Evolutionary conservation across 495 filamentous ascomycete genomes (phyloP).

Genomic region (Talaromyces adpressus): DNA sequence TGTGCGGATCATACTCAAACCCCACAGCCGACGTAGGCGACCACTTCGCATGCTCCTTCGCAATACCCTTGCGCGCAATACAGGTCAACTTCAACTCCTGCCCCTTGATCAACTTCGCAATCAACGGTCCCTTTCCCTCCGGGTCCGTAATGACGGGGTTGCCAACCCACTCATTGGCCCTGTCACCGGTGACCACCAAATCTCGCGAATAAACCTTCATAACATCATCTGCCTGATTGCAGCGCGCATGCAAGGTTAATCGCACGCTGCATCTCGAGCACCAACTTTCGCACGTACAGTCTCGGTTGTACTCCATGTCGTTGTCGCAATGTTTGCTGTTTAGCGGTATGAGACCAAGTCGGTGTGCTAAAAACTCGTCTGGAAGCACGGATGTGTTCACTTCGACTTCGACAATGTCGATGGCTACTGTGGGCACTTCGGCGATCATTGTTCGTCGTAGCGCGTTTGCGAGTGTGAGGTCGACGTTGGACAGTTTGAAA

Average conservation of each 20-base stretch:
- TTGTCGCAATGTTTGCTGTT: conserved; percentile 75
- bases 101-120: conserved; percentile 79
- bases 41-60: conserved; percentile 99
- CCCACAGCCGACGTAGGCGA: conserved; percentile 83
- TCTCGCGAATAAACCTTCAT: conserved; percentile 91
- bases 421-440: conserved; percentile 91
- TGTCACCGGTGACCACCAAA: conserved; percentile 55
- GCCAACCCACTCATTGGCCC: conserved; percentile 67
- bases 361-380: conserved; percentile 92
- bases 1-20: conserved; percentile 97
- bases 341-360: conserved; percentile 85
- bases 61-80: conserved; percentile 95
- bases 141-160: conserved; percentile 80
- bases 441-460: conserved; percentile 87
- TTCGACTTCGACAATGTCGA: conserved; percentile 90
- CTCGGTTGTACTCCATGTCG: conserved; percentile 79
- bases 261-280: conserved; percentile 86
- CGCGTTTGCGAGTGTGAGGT: conserved; percentile 89
- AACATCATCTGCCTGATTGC: conserved; percentile 63
- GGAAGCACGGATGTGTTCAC: conserved; percentile 89
- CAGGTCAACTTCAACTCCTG: conserved; percentile 87
- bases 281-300: conserved; percentile 92
- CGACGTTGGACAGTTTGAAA: conserved; percentile 72
- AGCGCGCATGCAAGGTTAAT: conserved; percentile 74
- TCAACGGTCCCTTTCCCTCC: conserved; percentile 70